phyloP scores from a whole-genome alignment of 768 basidiomycete species.

The Russula earlei region DNA sequence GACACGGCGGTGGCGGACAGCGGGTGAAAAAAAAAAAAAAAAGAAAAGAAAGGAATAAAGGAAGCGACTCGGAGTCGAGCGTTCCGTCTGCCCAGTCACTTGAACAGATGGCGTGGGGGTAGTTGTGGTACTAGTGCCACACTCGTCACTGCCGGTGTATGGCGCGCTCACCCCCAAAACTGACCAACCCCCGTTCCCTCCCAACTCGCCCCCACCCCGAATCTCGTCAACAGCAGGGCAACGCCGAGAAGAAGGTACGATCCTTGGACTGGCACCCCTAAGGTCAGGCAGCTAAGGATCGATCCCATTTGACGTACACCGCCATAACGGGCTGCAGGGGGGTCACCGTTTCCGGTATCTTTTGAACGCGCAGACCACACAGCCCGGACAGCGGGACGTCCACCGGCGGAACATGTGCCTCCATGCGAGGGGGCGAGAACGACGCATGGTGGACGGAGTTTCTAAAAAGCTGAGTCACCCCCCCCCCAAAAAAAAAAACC shows the following conservation, averaged over 20 bases:
- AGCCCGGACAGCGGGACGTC: neutral
- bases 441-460: conserved; percentile 13
- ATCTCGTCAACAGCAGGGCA: neutral
- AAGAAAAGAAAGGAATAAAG: no score
- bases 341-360: neutral
- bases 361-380: neutral
- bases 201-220: neutral
- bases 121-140: neutral
- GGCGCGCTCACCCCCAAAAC: neutral
- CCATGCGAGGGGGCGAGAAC: neutral
- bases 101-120: neutral
- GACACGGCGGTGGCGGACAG: neutral
- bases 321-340: neutral
- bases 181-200: neutral
- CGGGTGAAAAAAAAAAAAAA: no score
- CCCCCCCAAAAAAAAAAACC: neutral
- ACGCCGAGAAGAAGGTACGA: neutral
- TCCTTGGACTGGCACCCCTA: neutral
- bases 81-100: no score
- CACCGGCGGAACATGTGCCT: neutral
- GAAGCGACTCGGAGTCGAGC: no score
- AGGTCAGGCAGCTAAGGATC: neutral
- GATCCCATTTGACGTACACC: conserved; percentile 10
- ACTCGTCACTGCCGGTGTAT: no score
- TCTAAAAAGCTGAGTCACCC: neutral